Base-by-base conservation (phyloP, 352 stramenopile species). In the Pythium phragmiticola region DNA sequence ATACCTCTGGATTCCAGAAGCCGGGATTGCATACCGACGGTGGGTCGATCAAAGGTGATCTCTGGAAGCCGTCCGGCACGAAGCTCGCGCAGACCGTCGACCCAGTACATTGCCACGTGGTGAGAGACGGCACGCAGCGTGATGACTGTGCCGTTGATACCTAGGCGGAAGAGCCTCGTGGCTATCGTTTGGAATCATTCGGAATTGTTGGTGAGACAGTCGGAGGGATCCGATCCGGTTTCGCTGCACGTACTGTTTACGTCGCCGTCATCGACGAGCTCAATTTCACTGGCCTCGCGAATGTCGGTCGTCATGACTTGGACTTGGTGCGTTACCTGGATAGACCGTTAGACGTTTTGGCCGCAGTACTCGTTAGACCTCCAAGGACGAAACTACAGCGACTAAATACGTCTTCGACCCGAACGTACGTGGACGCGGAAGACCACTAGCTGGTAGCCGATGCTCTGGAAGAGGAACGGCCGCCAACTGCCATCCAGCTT, bases 391-490 rank as follows among this genome's bases (percentile, higher is more conserved):
- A 28, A 28, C 26, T 2, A 28, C 26, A 42, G 8, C 8, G 36
- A 42, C 36, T 11, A 42, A 42, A 42, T 42, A 6, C 14, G 9
- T 7, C 1, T 42, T 17, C 1, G 14, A 48, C 30, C 50, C 14
- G 3, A 4, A 34, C 79, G 41, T 51, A 91, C 82, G 61, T 89
- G 77, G 14, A 90, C 76, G 52, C 80, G 73, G 55, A 89, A 92
- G 49, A 92, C 75, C 47, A 88, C 68, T 45, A 92, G 68, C 63
- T 88, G 80, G 39, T 76, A 84, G 37, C 77, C 83, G 39, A 77
- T 75, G 4, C 80, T 92, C 72, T 92, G 82, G 65, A 92, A 92
- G 28, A 92, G 74, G 61, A 92, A 90, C 39, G 80, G 76, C 8
- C 81, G 77, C 82, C 82, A 92, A 28, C 77, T 80, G 34, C 82